Base-by-base conservation (phyloP, 495 filamentous ascomycete species). In the Penicillium canescens region DNA sequence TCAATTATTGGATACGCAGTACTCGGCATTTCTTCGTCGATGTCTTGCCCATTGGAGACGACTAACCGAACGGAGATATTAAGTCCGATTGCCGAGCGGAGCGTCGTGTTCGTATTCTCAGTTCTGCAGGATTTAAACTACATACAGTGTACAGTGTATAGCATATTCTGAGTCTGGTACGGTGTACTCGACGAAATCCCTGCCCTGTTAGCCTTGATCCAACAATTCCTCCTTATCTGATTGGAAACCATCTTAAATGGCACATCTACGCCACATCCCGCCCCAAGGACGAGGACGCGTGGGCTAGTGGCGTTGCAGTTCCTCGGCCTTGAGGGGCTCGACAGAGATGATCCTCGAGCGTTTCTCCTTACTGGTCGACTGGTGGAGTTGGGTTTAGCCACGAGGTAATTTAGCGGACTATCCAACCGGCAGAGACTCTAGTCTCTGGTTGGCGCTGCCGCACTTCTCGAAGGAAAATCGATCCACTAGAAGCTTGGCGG, bases 251-350 rank as follows among this genome's bases (percentile, higher is more conserved):
- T 6, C n/a, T 14, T 20, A 14, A 4, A 41, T 41, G 28, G 8
- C 28, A 24, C 2, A 23, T 26, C 12, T 5, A 11, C 55, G 56
- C 59, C 59, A 59, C 55, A 52, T 46, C 21, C 14, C n/a, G 26
- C 35, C 5, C 14, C 33, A 47, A 34, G 20, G 28, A 38, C 37
- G 10, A 44, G 26, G 60, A 57, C 60, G 57, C 57, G 60, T 54
- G 60, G 60, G 42, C 48, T 41, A 36, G 42, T 56, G 50, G 60
- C 52, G 50, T 35, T 58, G 42, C 37, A 13, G 39, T 49, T 23
- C 26, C 37, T 18, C 10, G 46, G 52, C 23, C 28, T 46, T 33
- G 23, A 14, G 18, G 21, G 24, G 42, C 4, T 0, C 4, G n/a
- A 31, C 28, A 18, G 34, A 37, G 45, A n/a, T 20, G 28, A 34